These are phyloP conservation scores for Tuber microsphaerosporum DNA, from an alignment of 495 filamentous ascomycete species.

Conservation along the genomic window DNA sequence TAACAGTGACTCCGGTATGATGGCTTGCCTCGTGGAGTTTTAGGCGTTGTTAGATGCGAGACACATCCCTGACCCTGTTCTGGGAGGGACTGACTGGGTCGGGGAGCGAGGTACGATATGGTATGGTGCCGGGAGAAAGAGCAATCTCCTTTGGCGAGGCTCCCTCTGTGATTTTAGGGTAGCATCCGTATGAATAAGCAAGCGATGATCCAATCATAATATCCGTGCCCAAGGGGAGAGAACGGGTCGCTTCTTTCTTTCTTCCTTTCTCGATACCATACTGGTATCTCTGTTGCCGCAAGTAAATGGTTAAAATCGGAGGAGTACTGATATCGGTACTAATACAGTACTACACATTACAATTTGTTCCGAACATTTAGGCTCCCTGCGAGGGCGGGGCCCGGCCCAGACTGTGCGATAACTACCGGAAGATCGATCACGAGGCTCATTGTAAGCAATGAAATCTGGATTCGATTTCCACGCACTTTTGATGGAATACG, in stretches of 20 bases:
- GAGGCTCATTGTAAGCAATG: not conserved
- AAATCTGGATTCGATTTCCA: not conserved
- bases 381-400: not conserved
- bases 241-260: not conserved
- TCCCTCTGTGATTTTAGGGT: too few species aligned
- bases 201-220: too few species aligned
- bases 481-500: not conserved
- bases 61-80: not conserved
- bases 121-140: too few species aligned
- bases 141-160: too few species aligned
- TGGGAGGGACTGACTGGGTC: not conserved
- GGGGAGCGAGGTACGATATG: not conserved
- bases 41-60: not conserved
- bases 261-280: not conserved
- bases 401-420: not conserved
- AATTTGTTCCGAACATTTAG: not conserved
- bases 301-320: not conserved
- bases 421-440: not conserved
- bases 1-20: not conserved
- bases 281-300: too few species aligned
- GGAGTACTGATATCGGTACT: not conserved
- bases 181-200: too few species aligned
- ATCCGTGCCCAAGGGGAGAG: not conserved
- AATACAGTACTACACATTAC: not conserved
- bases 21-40: not conserved